A percentile compares a stretch with the other conserved stretches of the same genome.
Conservation (phyloP, 768 basidiomycete species). For the Russula lepida region DNA sequence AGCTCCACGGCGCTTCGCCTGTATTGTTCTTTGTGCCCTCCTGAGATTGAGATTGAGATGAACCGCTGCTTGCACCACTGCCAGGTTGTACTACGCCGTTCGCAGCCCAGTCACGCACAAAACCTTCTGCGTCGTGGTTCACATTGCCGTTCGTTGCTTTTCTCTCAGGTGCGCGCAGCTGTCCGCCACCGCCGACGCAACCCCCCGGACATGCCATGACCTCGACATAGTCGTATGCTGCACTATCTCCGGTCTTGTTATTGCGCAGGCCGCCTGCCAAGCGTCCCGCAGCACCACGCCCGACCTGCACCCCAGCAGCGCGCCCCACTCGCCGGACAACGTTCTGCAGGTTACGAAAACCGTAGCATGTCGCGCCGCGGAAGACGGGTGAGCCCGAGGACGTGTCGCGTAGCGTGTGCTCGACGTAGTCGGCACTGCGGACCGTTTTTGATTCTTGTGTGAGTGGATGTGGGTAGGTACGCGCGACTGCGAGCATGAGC, state of each 20-base stretch:
- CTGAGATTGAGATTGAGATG: not conserved
- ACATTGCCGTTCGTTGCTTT: constrained; percentile 12
- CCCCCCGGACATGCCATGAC: constrained; percentile 99
- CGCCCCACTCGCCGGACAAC: constrained; percentile 52
- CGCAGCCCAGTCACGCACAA: constrained; percentile 51
- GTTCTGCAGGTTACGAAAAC: constrained; percentile 95
- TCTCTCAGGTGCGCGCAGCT: constrained; percentile 34
- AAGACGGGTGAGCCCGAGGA: constrained; percentile 61
- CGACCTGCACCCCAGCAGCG: constrained; percentile 36
- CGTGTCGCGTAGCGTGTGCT: constrained; percentile 56
- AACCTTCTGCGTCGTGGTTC: constrained; percentile 57
- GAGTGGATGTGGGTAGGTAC: constrained; percentile 33
- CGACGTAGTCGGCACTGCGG: constrained; percentile 35
- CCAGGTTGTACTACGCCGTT: constrained; percentile 33
- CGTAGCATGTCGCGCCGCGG: constrained; percentile 92
- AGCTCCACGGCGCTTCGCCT: constrained; percentile 61
- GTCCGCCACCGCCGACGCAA: constrained; percentile 96
- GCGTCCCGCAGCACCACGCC: constrained; percentile 57
- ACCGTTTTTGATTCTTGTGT: constrained; percentile 12
- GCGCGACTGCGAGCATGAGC: constrained; percentile 50
- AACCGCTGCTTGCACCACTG: not conserved
- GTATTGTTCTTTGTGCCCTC: not conserved
- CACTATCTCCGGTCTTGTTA: constrained; percentile 17
- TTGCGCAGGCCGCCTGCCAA: constrained; percentile 27
- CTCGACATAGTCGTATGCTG: constrained; percentile 81